Conservation (phyloP, 305 asterid species). For the Rubia peregrina region DNA sequence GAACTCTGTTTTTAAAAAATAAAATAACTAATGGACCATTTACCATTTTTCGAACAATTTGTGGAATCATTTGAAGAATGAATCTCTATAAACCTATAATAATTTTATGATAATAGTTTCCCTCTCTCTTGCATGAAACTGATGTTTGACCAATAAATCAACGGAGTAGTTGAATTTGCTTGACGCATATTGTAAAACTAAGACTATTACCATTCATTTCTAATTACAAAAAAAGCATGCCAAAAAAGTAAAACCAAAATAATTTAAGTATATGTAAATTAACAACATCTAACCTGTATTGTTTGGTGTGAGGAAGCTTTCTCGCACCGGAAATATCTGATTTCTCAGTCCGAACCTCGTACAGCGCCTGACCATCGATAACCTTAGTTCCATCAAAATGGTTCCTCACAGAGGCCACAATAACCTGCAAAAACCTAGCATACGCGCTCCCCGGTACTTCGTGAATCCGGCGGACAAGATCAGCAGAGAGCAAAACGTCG, state of each 20-base stretch:
- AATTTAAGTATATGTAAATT: background rate
- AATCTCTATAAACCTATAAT: too few species aligned
- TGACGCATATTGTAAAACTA: too few species aligned
- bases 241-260: background rate
- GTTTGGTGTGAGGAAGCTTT: conserved; percentile 49
- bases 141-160: too few species aligned
- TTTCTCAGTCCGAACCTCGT: conserved; percentile 47
- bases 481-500: conserved; percentile 41
- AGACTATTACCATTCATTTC: too few species aligned
- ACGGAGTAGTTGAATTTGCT: too few species aligned
- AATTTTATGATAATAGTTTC: too few species aligned
- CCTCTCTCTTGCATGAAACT: too few species aligned
- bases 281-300: conserved; percentile 39
- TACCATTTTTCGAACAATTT: too few species aligned
- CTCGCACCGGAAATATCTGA: conserved; percentile 61
- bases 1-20: too few species aligned
- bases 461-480: conserved; percentile 38
- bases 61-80: too few species aligned
- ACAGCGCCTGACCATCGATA: conserved; percentile 22
- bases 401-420: conserved; percentile 45
- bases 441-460: conserved; percentile 69
- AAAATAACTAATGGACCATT: too few species aligned
- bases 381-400: conserved; percentile 40
- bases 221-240: background rate
- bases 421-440: conserved; percentile 61